Evolutionary conservation across 495 filamentous ascomycete species (phyloP), one percentile per base, ranked within the genome.

Genomic region (Lepidopterella palustris): DNA sequence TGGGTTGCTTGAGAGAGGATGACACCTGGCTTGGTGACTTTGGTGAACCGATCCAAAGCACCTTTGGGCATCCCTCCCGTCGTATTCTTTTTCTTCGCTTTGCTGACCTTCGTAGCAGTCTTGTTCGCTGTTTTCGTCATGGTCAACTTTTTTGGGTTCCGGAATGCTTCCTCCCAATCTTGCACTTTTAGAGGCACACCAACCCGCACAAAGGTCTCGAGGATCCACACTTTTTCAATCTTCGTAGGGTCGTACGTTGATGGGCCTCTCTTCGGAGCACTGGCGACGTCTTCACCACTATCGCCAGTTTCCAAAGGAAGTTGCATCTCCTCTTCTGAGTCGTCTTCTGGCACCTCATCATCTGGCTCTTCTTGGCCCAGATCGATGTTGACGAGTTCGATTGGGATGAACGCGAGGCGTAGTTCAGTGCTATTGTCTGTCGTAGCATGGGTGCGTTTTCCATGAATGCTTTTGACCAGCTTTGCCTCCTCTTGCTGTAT

Each of bases 371-470:
- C 75, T 11, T 49, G 58, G 21, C 63, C 77, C 6, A 96, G 76
- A 66, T 96, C 84, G 49, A 97, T 73, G 3, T 82, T 80, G 24
- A 96, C 88, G 31, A 97, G 77, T 28, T 89, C 82, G 1, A 80
- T 78, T 0, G 93, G 95, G 23, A 85, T 74, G 63, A 87, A 95
- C 8, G 86, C 84, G 47, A 96, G 67, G 15, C 92, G 85, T 5
- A 96, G 63, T 62, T 98, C 92, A 2, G 82, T 79, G 1, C 82
- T 78, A 9, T 80, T 84, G 65, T 93, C 95, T 0, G 86, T 92
- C 47, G 79, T 84, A 58, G 80, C 79, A 70, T 91, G 91, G 32
- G 75, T 73, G 28, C 93, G 75, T 53, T 75, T 80, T 24, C 79
- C 85, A 59, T 85, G 84, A 2, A 97, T 80, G 5, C 78, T 78